Conservation (phyloP, 1,284 basidiomycete species). For the Omphalotus olearius region DNA sequence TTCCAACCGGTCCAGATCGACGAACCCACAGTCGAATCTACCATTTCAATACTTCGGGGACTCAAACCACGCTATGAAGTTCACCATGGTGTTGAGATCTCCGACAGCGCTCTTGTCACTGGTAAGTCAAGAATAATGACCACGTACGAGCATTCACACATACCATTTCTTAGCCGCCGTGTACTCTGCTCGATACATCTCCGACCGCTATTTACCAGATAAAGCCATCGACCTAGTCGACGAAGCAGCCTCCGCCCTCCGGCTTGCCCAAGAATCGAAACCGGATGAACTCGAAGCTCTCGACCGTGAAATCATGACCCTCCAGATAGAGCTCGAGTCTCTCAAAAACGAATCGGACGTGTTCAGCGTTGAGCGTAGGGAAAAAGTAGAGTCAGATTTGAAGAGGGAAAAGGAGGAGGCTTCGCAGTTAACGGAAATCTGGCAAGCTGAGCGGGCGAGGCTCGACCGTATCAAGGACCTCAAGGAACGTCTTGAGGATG, state of each 20-base stretch:
- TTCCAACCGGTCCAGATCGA: slow-evolving; percentile 88
- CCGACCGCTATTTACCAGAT: slow-evolving; percentile 85
- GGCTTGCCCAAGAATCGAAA: slow-evolving; percentile 88
- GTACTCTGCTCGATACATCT: slow-evolving; percentile 79
- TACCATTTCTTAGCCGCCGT: slow-evolving; percentile 55
- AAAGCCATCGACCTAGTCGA: slow-evolving; percentile 90
- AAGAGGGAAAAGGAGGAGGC: slow-evolving; percentile 59
- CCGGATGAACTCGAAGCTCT: slow-evolving; percentile 84
- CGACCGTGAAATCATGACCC: slow-evolving; percentile 80
- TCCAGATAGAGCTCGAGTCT: slow-evolving; percentile 89
- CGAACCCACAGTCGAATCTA: slow-evolving; percentile 83
- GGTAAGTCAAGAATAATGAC: slow-evolving; percentile 33
- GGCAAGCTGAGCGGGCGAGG: slow-evolving; percentile 77
- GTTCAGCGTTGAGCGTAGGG: slow-evolving; percentile 70
- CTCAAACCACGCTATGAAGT: slow-evolving; percentile 84
- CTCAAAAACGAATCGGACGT: slow-evolving; percentile 87
- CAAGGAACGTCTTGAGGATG: slow-evolving; percentile 79
- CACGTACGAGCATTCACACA: not conserved
- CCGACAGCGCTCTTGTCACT: slow-evolving; percentile 83
- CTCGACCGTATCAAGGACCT: slow-evolving; percentile 75
- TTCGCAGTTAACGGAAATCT: slow-evolving; percentile 57
- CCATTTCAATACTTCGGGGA: slow-evolving; percentile 87
- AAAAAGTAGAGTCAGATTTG: slow-evolving; percentile 65
- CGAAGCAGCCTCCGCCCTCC: slow-evolving; percentile 84
- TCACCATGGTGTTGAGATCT: slow-evolving; percentile 90